Evolutionary conservation across 305 asterid species (phyloP).

Genomic region (Petunia hybrid): DNA sequence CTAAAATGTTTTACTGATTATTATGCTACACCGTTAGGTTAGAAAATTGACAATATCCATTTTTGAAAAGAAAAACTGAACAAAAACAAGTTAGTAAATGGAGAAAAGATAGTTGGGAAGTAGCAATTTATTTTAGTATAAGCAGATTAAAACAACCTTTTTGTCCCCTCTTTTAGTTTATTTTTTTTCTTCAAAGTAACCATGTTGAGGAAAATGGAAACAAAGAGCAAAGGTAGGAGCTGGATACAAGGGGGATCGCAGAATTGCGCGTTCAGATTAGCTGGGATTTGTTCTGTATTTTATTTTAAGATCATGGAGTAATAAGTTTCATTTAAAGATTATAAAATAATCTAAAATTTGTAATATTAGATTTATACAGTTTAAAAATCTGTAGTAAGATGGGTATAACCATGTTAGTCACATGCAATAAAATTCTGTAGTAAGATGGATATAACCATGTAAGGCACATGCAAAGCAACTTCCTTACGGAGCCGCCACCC

Average conservation of each 20-base stretch:
- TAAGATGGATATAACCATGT: background rate
- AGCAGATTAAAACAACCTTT: too few species aligned
- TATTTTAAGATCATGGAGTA: slow-evolving; percentile 31
- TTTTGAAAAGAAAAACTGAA: too few species aligned
- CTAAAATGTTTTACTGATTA: too few species aligned
- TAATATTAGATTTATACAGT: slow-evolving; percentile 25
- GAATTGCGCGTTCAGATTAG: slow-evolving; percentile 30
- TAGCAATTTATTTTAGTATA: too few species aligned
- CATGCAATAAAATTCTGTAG: too few species aligned
- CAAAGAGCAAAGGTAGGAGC: slow-evolving; percentile 20
- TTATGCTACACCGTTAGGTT: too few species aligned
- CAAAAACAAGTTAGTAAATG: too few species aligned
- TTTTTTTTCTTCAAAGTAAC: too few species aligned
- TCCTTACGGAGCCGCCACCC: background rate
- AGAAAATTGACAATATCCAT: too few species aligned
- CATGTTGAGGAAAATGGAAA: slow-evolving; percentile 32
- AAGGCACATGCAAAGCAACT: slow-evolving; percentile 31
- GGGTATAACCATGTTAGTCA: too few species aligned
- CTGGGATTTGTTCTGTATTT: slow-evolving; percentile 29
- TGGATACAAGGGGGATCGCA: slow-evolving; percentile 1
- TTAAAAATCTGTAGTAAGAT: slow-evolving; percentile 15
- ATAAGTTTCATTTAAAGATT: background rate
- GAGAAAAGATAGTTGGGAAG: too few species aligned
- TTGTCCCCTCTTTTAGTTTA: too few species aligned
- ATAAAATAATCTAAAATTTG: background rate